Percentiles rank a stretch among this genome's conserved stretches.
Evolutionary conservation across 345 rosid species (phyloP).

Genomic region (Euphorbia lathyris): DNA sequence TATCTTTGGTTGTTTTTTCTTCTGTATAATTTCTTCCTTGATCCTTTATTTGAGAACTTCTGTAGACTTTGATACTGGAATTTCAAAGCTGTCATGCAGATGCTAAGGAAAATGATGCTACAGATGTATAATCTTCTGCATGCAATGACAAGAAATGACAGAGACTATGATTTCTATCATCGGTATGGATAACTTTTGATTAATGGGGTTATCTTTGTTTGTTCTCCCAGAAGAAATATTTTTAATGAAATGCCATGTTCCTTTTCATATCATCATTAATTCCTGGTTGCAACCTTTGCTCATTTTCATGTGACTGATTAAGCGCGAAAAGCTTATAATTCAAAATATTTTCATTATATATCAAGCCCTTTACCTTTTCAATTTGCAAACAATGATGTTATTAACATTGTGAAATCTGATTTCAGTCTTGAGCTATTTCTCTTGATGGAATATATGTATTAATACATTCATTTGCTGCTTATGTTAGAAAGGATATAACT

Average conservation of each 20-base stretch:
- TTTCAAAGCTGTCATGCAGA: constrained; percentile 44
- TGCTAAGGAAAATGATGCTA: constrained; percentile 96
- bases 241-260: constrained; percentile 1
- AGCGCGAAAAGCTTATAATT: background rate
- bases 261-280: background rate
- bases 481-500: too few relatives aligned
- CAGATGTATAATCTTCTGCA: constrained; percentile 93
- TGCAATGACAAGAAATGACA: constrained; percentile 85
- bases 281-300: background rate
- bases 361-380: background rate
- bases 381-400: background rate
- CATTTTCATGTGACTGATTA: background rate
- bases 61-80: constrained; percentile 11
- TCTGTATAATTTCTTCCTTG: constrained; percentile 1
- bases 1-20: background rate
- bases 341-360: background rate
- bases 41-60: constrained; percentile 5
- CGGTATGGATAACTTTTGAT: constrained; percentile 50
- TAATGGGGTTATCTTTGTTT: constrained; percentile 8
- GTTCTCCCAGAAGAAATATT: constrained; percentile 4
- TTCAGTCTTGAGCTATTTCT: too few relatives aligned
- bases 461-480: too few relatives aligned
- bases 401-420: too few relatives aligned
- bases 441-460: too few relatives aligned
- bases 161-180: constrained; percentile 97